A percentile compares a stretch with the other conserved stretches of the same genome.
Evolutionary conservation across 192 early-diverging fungal genomes (phyloP).

Genomic region (Coemansia sp.): DNA sequence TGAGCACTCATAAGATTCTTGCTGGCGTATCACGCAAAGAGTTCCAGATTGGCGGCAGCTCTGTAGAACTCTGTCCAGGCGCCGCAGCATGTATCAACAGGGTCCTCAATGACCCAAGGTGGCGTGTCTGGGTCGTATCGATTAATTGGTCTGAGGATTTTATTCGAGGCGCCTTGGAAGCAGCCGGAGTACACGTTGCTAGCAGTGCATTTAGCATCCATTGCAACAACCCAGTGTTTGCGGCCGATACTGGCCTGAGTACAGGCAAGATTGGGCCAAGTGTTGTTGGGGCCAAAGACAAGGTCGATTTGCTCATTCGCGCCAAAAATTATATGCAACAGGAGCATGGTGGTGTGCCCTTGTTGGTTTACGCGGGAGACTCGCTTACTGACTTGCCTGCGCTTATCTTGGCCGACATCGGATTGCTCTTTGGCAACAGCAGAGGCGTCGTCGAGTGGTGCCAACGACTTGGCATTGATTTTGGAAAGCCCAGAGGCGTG

Average conservation of each 20-base stretch:
- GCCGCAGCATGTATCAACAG: slow-evolving; percentile 19
- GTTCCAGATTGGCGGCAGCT: slow-evolving; percentile 13
- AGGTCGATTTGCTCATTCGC: slow-evolving; percentile 12
- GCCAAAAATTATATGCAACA: neutral
- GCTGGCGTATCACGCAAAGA: slow-evolving; percentile 19
- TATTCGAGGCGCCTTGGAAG: slow-evolving; percentile 37
- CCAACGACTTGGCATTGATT: slow-evolving; percentile 17
- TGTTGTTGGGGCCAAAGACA: slow-evolving; percentile 38
- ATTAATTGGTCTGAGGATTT: slow-evolving; percentile 52
- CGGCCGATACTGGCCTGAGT: slow-evolving; percentile 10
- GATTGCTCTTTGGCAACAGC: slow-evolving; percentile 36
- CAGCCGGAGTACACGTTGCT: slow-evolving; percentile 15
- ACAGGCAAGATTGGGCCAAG: slow-evolving; percentile 16
- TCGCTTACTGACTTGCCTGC: slow-evolving; percentile 50
- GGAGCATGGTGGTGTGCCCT: neutral
- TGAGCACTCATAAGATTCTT: slow-evolving; percentile 18
- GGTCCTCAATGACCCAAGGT: slow-evolving; percentile 7
- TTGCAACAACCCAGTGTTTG: slow-evolving; percentile 35
- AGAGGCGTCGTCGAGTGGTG: slow-evolving; percentile 33
- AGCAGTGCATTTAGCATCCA: neutral
- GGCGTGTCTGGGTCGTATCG: slow-evolving; percentile 32
- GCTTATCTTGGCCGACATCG: slow-evolving; percentile 37
- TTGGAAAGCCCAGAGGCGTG: slow-evolving; percentile 8
- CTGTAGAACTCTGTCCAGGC: slow-evolving; percentile 17
- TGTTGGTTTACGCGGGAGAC: slow-evolving; percentile 44